Evolutionary conservation across 257 asterid species (phyloP), one percentile per base, ranked within the genome.

Genomic region (Handroanthus guayacan): DNA sequence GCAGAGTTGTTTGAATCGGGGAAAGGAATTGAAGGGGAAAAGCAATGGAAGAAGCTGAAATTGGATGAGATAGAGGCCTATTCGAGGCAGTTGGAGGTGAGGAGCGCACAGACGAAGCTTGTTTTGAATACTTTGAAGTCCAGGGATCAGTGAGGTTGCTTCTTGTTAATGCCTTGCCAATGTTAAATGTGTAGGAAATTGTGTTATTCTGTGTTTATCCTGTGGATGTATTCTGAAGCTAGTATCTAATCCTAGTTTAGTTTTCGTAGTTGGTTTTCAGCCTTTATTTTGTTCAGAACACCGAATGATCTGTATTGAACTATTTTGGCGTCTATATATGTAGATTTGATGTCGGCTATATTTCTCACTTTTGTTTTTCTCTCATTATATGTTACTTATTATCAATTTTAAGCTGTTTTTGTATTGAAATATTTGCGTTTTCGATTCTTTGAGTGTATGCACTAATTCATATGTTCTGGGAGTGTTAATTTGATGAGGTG

Each of bases 11-110:
- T 86, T 62, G 86, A 71, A 56, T 60, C 38, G 9, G 89, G 78
- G n/a, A 75, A 69, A 66, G 75, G 64, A 25, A 12, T 48, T 4
- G 89, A 84, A 52, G 77, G 86, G 61, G 81, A 77, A 48, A 67
- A 84, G 5, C 76, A 85, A 41, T 85, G 88, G 90, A 81, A 18
- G 62, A 64, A 74, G 70, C 82, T 89, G 43, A 54, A 8, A 13
- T 17, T 45, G 51, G 82, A 75, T 58, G 90, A 87, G 75, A 1
- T 82, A 66, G 80, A 82, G 55, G 36, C 81, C 5, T 34, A 50
- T 31, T 31, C 47, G 18, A 82, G 68, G 82, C 82, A 74, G 54
- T 8, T 55, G 67, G 89, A 87, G 76, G 16, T 90, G 67, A 72
- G 25, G 52, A 34, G 34, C 2, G 86, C 82, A 5, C 86, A 85